Base-by-base conservation (phyloP, 805 yeast species). In the Wickerhamomyces rabaulensis region DNA sequence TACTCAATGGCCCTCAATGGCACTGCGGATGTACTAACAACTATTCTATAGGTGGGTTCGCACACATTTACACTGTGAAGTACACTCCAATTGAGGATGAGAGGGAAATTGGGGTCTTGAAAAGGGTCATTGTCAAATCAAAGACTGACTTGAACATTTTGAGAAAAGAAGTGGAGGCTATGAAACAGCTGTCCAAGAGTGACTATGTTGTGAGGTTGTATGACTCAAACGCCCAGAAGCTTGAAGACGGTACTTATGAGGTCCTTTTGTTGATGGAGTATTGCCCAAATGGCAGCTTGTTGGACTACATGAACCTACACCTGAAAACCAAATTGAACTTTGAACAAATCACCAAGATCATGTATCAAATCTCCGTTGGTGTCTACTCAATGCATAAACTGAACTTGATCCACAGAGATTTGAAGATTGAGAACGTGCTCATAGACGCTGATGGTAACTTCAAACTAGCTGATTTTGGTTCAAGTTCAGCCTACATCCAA, bases 381-480 rank as follows among this genome's bases (percentile, higher is more conserved):
- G 75, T 94, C 17, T 81, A 86, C 41, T 83, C 82, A 56, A 89
- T 94, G 96, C 99, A 92, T 67, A 74, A 76, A 44, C 60, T 79
- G 46, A 62, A 68, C 16, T 70, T 92, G 60, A 83, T 92, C 46
- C 99, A 92, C 65, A 75, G 98, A 40, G 98, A 94, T 68, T 80
- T 92, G 54, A 94, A 94, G 69, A 90, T 94, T 52, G 98, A 92
- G 62, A 94, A 92, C 65, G 97, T 92, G 17, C 71, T 92, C 48
- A 87, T 94, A 33, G 90, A 87, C 62, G 68, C 76, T 4, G 63
- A 74, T 3, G 79, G 82, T 49, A 74, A 75, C 54, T 94, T 85
- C 69, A 91, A 90, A 62, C 69, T 94, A 20, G 87, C 96, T 60
- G 99, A 94, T 68, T 94, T 94, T 67, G 99, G 99, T 3, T 88